A percentile compares a stretch with the other conserved stretches of the same genome.
Conservation (phyloP, 1,284 basidiomycete genomes). For the Hortiboletus rubellus region DNA sequence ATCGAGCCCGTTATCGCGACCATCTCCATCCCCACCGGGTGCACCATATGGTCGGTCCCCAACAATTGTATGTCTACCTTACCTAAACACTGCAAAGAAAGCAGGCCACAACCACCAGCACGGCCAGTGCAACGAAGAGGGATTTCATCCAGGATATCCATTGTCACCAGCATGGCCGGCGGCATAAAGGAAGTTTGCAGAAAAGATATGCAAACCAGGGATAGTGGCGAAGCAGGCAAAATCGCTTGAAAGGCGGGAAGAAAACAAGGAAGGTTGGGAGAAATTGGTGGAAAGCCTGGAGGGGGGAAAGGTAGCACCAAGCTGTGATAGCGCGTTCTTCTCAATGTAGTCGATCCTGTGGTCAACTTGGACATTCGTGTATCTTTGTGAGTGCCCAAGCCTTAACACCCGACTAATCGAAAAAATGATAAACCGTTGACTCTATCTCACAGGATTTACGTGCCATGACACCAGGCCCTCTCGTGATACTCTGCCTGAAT, state of each 20-base stretch:
- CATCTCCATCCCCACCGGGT: background rate
- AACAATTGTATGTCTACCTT: background rate
- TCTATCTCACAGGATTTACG: too few species aligned
- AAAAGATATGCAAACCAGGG: background rate
- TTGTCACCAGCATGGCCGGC: slow-evolving; percentile 44
- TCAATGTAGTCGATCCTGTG: too few species aligned
- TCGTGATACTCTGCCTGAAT: too few species aligned
- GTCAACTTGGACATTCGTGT: too few species aligned
- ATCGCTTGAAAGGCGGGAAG: background rate
- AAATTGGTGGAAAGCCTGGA: slow-evolving; percentile 28
- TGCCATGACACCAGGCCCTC: too few species aligned
- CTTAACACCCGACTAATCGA: background rate
- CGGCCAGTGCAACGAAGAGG: slow-evolving; percentile 50
- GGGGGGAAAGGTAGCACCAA: slow-evolving; percentile 13
- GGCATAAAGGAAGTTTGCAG: slow-evolving; percentile 15
- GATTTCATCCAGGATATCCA: slow-evolving; percentile 72
- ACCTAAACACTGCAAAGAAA: background rate
- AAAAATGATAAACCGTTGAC: too few species aligned
- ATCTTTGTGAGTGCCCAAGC: background rate
- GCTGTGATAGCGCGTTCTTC: background rate
- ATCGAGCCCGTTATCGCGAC: background rate
- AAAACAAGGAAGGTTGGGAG: background rate
- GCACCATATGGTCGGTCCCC: background rate
- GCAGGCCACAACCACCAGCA: slow-evolving; percentile 12
- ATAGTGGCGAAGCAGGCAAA: background rate